Conservation (phyloP, 768 basidiomycete species). For the Hortiboletus campestris region DNA sequence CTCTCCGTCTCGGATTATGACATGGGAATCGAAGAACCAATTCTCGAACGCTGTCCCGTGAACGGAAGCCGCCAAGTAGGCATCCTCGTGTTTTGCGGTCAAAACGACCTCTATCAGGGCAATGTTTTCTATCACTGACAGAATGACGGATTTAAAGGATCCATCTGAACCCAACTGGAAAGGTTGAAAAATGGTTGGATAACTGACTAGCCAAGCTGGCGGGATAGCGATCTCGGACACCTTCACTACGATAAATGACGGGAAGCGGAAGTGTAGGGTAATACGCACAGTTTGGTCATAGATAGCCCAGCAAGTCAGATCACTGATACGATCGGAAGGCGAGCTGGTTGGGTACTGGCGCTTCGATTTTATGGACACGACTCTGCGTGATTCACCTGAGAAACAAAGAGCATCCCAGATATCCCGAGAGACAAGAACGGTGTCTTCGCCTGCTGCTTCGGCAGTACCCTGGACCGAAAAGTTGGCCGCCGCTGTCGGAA, state of each 20-base stretch:
- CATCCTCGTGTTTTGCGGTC: slow-evolving; percentile 47
- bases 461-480: slow-evolving; percentile 25
- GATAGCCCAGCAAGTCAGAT: slow-evolving; percentile 37
- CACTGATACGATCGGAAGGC: background rate
- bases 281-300: slow-evolving; percentile 39
- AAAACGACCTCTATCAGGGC: slow-evolving; percentile 51
- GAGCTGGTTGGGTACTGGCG: slow-evolving; percentile 2
- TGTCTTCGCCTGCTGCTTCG: slow-evolving; percentile 18
- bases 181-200: slow-evolving; percentile 38
- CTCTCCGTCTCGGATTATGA: slow-evolving; percentile 53
- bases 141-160: slow-evolving; percentile 15
- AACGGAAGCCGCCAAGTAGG: slow-evolving; percentile 43
- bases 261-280: background rate
- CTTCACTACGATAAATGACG: slow-evolving; percentile 27
- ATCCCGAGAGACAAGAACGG: slow-evolving; percentile 30
- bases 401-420: slow-evolving; percentile 33
- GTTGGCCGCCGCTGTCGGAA: slow-evolving; percentile 21
- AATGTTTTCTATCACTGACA: slow-evolving; percentile 30
- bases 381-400: slow-evolving; percentile 5
- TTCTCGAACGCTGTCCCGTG: slow-evolving; percentile 39
- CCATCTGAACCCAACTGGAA: slow-evolving; percentile 7
- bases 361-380: slow-evolving; percentile 28
- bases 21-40: slow-evolving; percentile 41
- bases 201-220: slow-evolving; percentile 36
- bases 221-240: slow-evolving; percentile 40